Evolutionary conservation across 352 stramenopile genomes (phyloP).

Genomic region (Phytopythium litorale): DNA sequence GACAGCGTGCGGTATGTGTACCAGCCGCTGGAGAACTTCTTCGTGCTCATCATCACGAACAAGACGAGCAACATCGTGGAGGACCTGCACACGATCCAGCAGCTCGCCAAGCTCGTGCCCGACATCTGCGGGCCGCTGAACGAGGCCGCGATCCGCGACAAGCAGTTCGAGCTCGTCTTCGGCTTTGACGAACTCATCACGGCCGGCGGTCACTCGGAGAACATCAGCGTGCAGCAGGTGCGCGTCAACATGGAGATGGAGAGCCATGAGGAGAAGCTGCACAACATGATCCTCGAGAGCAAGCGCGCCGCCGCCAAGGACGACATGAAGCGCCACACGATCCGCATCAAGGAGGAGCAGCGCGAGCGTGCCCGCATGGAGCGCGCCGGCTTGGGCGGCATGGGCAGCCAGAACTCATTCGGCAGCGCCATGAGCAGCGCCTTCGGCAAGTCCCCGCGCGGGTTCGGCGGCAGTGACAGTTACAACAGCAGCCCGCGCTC

Average conservation of each 20-base stretch:
- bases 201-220: slow-evolving; percentile 96
- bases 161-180: slow-evolving; percentile 99
- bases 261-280: slow-evolving; percentile 98
- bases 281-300: slow-evolving; percentile 97
- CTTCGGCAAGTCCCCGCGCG: slow-evolving; percentile 66
- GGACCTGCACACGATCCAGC: slow-evolving; percentile 97
- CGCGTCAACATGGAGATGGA: slow-evolving; percentile 99
- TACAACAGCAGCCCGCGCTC: slow-evolving; percentile 30
- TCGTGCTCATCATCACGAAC: slow-evolving; percentile 98
- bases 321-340: slow-evolving; percentile 88
- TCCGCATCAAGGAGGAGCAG: slow-evolving; percentile 86
- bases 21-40: slow-evolving; percentile 97
- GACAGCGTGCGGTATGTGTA: slow-evolving; percentile 99
- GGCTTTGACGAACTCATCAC: slow-evolving; percentile 99
- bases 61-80: slow-evolving; percentile 99
- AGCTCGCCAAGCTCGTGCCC: slow-evolving; percentile 97
- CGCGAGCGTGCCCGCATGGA: slow-evolving; percentile 77
- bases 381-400: slow-evolving; percentile 58
- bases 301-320: slow-evolving; percentile 90
- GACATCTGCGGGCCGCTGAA: slow-evolving; percentile 93
- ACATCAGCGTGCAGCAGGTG: slow-evolving; percentile 92
- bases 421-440: slow-evolving; percentile 57
- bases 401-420: slow-evolving; percentile 52
- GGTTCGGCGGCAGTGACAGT: slow-evolving; percentile 26
- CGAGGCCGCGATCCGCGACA: slow-evolving; percentile 94